A percentile compares a stretch with the other conserved stretches of the same genome.
These are phyloP conservation scores for Fraxinus baroniana DNA, from an alignment of 305 asterid genomes.

Conservation along the genomic window DNA sequence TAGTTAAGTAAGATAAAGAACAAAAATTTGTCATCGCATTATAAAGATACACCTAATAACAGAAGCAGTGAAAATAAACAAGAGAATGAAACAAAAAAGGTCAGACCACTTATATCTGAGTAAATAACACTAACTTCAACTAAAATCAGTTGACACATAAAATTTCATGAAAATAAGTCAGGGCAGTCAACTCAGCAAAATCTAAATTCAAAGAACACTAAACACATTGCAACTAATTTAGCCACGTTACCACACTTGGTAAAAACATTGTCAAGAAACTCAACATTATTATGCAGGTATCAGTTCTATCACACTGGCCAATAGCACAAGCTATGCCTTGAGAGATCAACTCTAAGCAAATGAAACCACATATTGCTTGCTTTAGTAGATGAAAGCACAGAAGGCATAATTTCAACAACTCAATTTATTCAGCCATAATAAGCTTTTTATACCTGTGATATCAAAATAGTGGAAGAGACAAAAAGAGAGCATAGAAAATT, in stretches of 20 bases:
- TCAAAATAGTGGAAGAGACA: not conserved
- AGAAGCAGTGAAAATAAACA: not conserved
- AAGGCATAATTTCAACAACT: not conserved
- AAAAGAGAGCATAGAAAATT: not conserved
- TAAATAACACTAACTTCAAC: not conserved
- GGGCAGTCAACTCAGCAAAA: constrained; percentile 9
- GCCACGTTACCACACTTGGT: constrained; percentile 3
- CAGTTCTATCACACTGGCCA: constrained; percentile 14
- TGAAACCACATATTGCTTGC: not conserved
- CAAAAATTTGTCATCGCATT: not conserved
- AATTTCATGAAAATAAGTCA: not conserved
- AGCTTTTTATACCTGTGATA: not conserved
- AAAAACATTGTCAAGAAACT: not conserved
- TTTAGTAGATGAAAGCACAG: constrained; percentile 4
- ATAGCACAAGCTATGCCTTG: not conserved
- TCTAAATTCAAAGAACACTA: not conserved
- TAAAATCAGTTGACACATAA: not conserved
- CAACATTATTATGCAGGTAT: not conserved
- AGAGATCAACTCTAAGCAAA: constrained; percentile 6
- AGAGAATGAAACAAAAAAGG: not conserved
- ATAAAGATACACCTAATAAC: not conserved
- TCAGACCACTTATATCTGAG: not conserved
- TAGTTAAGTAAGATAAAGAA: not conserved
- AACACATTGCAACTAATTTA: constrained; percentile 6
- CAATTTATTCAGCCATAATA: not conserved